Evolutionary conservation across 495 filamentous ascomycete genomes (phyloP).

Genomic region (Xylaria castorea): DNA sequence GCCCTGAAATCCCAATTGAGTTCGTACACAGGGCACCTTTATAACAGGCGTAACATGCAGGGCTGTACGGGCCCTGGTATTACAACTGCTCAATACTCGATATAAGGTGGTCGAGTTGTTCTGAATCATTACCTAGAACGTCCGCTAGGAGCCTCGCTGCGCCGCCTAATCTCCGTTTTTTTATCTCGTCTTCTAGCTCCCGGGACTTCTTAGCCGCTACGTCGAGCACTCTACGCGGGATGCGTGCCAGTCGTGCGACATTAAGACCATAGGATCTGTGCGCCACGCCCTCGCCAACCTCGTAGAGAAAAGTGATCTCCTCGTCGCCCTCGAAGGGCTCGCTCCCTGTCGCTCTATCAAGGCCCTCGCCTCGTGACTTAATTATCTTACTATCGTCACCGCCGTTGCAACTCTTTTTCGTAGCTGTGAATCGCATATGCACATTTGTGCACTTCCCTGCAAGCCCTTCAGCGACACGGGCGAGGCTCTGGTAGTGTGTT

Average conservation of each 20-base stretch:
- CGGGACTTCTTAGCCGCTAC: constrained; percentile 78
- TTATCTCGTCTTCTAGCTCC: constrained; percentile 79
- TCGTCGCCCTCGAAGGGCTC: constrained; percentile 51
- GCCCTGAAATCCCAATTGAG: constrained; percentile 10
- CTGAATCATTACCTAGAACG: constrained; percentile 42
- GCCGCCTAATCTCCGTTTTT: constrained; percentile 58
- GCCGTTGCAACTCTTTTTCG: constrained; percentile 22
- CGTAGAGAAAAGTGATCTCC: constrained; percentile 82
- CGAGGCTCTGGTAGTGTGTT: constrained; percentile 93
- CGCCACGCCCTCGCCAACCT: constrained; percentile 85
- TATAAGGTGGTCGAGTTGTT: constrained; percentile 55
- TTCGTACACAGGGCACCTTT: not conserved
- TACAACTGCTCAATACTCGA: constrained; percentile 58
- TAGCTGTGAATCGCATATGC: constrained; percentile 81
- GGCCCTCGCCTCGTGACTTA: constrained; percentile 36
- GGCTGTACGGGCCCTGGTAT: constrained; percentile 1
- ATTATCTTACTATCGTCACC: constrained; percentile 28
- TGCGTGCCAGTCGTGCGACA: constrained; percentile 84
- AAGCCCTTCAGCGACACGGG: constrained; percentile 71
- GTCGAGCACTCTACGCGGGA: constrained; percentile 77
- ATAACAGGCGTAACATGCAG: not conserved
- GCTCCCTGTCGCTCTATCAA: constrained; percentile 31
- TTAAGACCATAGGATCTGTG: constrained; percentile 95
- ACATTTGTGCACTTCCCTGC: constrained; percentile 71
- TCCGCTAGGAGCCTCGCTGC: constrained; percentile 54